Evolutionary conservation across 1,284 basidiomycete genomes (phyloP).

Genomic region (Mycena citricolor): DNA sequence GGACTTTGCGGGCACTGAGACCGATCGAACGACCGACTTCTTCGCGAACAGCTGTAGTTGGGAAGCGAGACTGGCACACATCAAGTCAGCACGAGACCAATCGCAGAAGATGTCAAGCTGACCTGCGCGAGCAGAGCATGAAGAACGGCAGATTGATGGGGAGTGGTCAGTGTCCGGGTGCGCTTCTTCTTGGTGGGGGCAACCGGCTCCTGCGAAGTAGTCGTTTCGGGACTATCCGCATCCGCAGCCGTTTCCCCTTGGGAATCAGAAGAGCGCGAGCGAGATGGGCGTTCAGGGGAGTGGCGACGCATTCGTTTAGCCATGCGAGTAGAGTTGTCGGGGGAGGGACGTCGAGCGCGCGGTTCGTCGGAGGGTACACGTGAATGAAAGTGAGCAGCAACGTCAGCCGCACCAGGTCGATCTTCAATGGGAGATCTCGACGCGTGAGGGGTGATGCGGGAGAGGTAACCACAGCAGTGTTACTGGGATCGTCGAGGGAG

Average conservation of each 20-base stretch:
- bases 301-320: slow-evolving; percentile 28
- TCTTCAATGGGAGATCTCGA: slow-evolving; percentile 37
- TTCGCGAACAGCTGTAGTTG: slow-evolving; percentile 80
- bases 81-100: slow-evolving; percentile 13
- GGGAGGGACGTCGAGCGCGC: slow-evolving; percentile 19
- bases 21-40: slow-evolving; percentile 82
- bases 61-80: slow-evolving; percentile 70
- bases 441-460: slow-evolving; percentile 32
- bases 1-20: slow-evolving; percentile 81
- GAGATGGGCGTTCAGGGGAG: slow-evolving; percentile 30
- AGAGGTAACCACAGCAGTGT: slow-evolving; percentile 3
- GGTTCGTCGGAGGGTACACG: slow-evolving; percentile 26
- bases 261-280: slow-evolving; percentile 49
- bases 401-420: slow-evolving; percentile 39
- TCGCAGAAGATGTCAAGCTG: slow-evolving; percentile 23
- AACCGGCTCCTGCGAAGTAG: slow-evolving; percentile 30
- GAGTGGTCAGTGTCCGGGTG: slow-evolving; percentile 79
- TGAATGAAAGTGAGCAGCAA: slow-evolving; percentile 29
- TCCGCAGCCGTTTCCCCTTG: slow-evolving; percentile 57
- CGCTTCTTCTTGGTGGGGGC: slow-evolving; percentile 67
- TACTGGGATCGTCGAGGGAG: slow-evolving; percentile 31
- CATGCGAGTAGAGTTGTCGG: slow-evolving; percentile 17
- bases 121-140: slow-evolving; percentile 81
- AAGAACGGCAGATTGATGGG: slow-evolving; percentile 78
- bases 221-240: slow-evolving; percentile 46